Evolutionary conservation across 495 filamentous ascomycete species (phyloP).

Genomic region (Daldinia concentrica): DNA sequence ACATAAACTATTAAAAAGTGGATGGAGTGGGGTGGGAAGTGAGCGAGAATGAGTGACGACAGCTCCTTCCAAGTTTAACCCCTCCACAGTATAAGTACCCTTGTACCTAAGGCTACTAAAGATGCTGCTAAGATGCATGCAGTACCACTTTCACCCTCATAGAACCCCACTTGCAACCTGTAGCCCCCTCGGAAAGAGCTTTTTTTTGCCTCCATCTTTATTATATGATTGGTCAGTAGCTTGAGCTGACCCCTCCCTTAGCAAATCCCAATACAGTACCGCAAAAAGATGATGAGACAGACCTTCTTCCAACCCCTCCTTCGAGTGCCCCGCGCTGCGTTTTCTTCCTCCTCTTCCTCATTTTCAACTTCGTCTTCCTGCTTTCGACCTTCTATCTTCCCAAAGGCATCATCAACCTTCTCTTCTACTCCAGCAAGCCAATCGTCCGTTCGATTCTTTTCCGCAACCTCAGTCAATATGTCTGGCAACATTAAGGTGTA

Average conservation of each 20-base stretch:
- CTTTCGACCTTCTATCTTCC: slow-evolving; percentile 32
- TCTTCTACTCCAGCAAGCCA: slow-evolving; percentile 31
- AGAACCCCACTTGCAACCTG: slow-evolving; percentile 32
- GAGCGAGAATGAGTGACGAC: slow-evolving; percentile 8
- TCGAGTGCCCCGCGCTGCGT: slow-evolving; percentile 42
- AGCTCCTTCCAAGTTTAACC: slow-evolving; percentile 13
- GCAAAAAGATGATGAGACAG: slow-evolving; percentile 45
- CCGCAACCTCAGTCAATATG: slow-evolving; percentile 72
- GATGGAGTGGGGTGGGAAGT: neutral
- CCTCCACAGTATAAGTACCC: slow-evolving; percentile 6
- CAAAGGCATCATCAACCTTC: slow-evolving; percentile 32
- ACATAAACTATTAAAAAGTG: neutral
- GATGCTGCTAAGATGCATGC: neutral
- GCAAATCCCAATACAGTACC: slow-evolving; percentile 21
- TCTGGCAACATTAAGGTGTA: slow-evolving; percentile 59
- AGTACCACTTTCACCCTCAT: neutral
- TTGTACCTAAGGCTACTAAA: slow-evolving; percentile 1
- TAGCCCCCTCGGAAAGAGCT: slow-evolving; percentile 29
- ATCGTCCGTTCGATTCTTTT: slow-evolving; percentile 61
- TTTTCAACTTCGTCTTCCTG: slow-evolving; percentile 32
- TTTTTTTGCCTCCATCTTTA: slow-evolving; percentile 19
- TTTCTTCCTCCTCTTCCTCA: slow-evolving; percentile 44
- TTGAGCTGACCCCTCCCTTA: slow-evolving; percentile 42
- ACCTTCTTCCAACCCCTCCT: slow-evolving; percentile 43
- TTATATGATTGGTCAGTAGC: slow-evolving; percentile 30